Conservation (phyloP, 2,329 filamentous ascomycete species). For the Ophiosphaerella narmari region DNA sequence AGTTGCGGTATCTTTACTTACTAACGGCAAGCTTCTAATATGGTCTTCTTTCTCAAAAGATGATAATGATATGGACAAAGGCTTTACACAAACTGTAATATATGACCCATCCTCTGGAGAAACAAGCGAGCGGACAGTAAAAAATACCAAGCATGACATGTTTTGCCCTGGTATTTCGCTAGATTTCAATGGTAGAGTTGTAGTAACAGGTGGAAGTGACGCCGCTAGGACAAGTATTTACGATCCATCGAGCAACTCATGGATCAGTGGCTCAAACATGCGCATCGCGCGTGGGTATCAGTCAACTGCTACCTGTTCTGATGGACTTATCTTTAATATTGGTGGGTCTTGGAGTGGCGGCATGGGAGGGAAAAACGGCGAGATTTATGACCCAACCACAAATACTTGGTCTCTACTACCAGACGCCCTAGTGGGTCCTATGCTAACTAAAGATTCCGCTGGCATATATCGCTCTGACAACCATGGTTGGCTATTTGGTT, state of each 20-base stretch:
- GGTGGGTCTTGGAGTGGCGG: slow-evolving; percentile 63
- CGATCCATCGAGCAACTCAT: slow-evolving; percentile 50
- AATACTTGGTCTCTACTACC: slow-evolving; percentile 29
- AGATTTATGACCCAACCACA: slow-evolving; percentile 40
- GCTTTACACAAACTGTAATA: slow-evolving; percentile 37
- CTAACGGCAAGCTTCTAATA: slow-evolving; percentile 29
- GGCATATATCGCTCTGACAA: slow-evolving; percentile 33
- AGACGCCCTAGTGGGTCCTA: slow-evolving; percentile 16
- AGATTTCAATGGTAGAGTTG: slow-evolving; percentile 54
- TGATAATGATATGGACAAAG: slow-evolving; percentile 21
- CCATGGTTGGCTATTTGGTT: slow-evolving; percentile 29
- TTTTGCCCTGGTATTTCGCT: slow-evolving; percentile 61
- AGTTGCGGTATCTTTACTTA: slow-evolving; percentile 27
- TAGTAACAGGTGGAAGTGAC: slow-evolving; percentile 61
- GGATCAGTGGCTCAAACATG: slow-evolving; percentile 56
- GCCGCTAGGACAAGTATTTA: slow-evolving; percentile 53
- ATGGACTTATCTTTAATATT: slow-evolving; percentile 62
- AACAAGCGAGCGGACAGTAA: slow-evolving; percentile 17
- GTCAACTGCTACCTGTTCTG: slow-evolving; percentile 54
- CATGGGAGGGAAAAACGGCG: slow-evolving; percentile 58
- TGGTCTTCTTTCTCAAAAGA: slow-evolving; percentile 29
- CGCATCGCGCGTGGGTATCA: slow-evolving; percentile 65
- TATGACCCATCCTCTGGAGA: slow-evolving; percentile 34
- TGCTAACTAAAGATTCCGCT: slow-evolving; percentile 27
- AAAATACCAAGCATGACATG: slow-evolving; percentile 58